Conservation (phyloP, 208 protist species). For the Leishmania arabica region DNA sequence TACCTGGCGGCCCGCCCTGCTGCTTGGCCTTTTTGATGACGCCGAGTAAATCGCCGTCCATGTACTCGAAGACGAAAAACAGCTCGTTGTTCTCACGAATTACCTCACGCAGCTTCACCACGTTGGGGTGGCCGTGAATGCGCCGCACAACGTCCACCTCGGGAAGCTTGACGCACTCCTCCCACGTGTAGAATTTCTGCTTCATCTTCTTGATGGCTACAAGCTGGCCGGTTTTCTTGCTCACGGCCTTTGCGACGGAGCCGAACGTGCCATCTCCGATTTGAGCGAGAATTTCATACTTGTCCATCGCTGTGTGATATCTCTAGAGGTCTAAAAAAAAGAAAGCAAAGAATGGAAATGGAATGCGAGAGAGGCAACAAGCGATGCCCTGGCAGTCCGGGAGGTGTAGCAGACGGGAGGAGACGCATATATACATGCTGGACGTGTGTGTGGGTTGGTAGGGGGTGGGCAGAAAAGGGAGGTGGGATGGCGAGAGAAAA, state of each 20-base stretch:
- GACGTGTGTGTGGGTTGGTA: neutral
- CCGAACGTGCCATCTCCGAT: conserved; percentile 98
- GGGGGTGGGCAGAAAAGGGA: neutral
- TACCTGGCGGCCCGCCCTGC: conserved; percentile 41
- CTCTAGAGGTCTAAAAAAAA: conserved; percentile 14
- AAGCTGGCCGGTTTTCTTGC: conserved; percentile 91
- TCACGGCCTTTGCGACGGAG: conserved; percentile 92
- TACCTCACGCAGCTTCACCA: conserved; percentile 97
- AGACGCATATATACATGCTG: conserved; percentile 2
- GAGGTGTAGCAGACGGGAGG: neutral
- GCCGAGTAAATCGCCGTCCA: conserved; percentile 97
- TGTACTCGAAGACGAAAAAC: conserved; percentile 98
- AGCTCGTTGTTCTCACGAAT: conserved; percentile 97
- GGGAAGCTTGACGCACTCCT: conserved; percentile 96
- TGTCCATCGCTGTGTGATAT: conserved; percentile 75
- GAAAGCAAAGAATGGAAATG: neutral
- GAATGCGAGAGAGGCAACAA: conserved; percentile 1
- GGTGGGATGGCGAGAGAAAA: conserved; percentile 13
- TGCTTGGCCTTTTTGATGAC: conserved; percentile 95
- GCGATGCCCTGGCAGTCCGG: conserved; percentile 4
- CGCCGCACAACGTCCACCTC: conserved; percentile 95
- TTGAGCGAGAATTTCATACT: conserved; percentile 93
- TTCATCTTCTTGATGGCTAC: conserved; percentile 99
- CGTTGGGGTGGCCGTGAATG: conserved; percentile 96
- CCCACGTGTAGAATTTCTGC: conserved; percentile 96